Evolutionary conservation across 2,329 filamentous ascomycete species (phyloP).

Genomic region (Neonectria neomacrospora): DNA sequence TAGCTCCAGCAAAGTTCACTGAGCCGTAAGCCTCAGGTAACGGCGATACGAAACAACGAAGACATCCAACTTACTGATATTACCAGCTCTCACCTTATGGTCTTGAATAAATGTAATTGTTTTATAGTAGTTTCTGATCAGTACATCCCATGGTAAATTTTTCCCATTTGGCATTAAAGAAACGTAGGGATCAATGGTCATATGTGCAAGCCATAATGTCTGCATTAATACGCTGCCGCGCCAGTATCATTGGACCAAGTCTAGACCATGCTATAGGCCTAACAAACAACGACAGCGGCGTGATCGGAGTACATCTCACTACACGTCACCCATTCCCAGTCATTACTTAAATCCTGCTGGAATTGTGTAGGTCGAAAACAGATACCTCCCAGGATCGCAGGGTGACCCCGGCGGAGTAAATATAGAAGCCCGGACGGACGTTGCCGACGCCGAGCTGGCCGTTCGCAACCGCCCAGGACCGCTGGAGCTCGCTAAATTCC

Average conservation of each 20-base stretch:
- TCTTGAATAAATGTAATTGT: neutral
- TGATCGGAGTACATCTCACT: conserved; percentile 7
- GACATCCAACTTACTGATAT: neutral
- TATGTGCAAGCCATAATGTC: conserved; percentile 9
- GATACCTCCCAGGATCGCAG: neutral
- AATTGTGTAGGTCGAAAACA: too few relatives aligned
- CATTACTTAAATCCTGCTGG: neutral
- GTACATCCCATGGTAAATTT: too few relatives aligned
- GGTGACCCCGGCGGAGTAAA: neutral
- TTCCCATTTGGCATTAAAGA: neutral
- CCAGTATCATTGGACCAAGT: conserved; percentile 17
- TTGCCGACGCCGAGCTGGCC: conserved; percentile 6
- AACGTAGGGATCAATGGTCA: neutral
- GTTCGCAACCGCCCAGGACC: conserved; percentile 30
- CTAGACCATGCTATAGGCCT: conserved; percentile 11
- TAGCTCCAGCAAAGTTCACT: neutral
- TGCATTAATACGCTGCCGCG: conserved; percentile 5
- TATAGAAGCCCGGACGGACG: neutral
- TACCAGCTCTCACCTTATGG: neutral
- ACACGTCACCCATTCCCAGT: neutral
- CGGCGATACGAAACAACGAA: neutral
- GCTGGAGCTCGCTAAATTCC: conserved; percentile 42
- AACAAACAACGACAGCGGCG: conserved; percentile 8
- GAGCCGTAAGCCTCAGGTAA: neutral
- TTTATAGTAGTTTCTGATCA: neutral